Evolutionary conservation across 768 basidiomycete genomes (phyloP).

Genomic region (Russula sp.): DNA sequence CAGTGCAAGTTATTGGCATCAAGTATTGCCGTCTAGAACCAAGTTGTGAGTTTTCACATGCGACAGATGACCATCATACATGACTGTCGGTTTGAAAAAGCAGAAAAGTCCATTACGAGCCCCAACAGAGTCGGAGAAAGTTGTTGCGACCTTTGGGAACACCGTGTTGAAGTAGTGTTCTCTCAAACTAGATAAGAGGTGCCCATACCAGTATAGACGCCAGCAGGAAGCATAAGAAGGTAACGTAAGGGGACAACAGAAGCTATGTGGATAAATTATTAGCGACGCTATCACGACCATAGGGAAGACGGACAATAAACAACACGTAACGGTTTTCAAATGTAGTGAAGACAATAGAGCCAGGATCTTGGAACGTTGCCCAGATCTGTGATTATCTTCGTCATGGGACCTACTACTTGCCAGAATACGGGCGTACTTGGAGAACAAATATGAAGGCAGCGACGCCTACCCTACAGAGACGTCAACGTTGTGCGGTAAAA

Average conservation of each 20-base stretch:
- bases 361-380: conserved; percentile 32
- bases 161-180: neutral
- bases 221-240: conserved; percentile 39
- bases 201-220: conserved; percentile 28
- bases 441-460: conserved; percentile 39
- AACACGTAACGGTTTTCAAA: conserved; percentile 27
- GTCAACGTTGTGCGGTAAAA: conserved; percentile 7
- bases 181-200: neutral
- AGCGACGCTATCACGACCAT: conserved; percentile 7
- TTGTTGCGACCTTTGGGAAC: conserved; percentile 19
- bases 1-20: conserved; percentile 42
- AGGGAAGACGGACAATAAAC: conserved; percentile 25
- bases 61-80: conserved; percentile 32
- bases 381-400: conserved; percentile 30
- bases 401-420: neutral
- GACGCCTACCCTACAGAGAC: conserved; percentile 34
- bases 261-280: conserved; percentile 28
- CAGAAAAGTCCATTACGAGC: conserved; percentile 48
- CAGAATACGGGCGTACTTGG: conserved; percentile 28
- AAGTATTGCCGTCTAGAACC: conserved; percentile 22
- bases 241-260: conserved; percentile 36
- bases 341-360: conserved; percentile 23
- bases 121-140: conserved; percentile 27
- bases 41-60: neutral
- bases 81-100: conserved; percentile 30